Percentiles rank a stretch among this genome's conserved stretches.
phyloP scores from a whole-genome alignment of 2,329 filamentous ascomycete genomes.

The Byssochlamys sp. region DNA sequence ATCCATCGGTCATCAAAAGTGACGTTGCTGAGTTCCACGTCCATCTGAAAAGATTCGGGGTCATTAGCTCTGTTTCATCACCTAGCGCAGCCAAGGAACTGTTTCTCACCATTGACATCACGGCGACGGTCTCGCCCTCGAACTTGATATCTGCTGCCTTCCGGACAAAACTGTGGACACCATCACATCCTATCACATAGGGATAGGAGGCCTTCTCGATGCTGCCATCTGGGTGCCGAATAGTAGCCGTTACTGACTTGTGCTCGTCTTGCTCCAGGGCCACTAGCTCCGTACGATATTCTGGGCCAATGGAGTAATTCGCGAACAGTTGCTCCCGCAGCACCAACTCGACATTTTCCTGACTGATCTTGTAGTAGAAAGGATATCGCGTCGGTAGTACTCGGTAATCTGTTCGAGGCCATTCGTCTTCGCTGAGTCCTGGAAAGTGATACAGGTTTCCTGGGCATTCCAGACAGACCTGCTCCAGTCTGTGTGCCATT shows the following conservation, averaged over 20 bases:
- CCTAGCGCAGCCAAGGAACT: background rate
- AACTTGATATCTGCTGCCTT: conserved; percentile 1
- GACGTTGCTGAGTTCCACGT: background rate
- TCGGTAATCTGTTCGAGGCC: background rate
- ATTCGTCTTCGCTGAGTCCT: background rate
- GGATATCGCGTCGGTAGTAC: background rate
- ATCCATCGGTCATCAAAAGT: conserved; percentile 1
- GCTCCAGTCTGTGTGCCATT: background rate
- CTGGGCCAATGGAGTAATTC: background rate
- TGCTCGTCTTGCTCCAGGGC: background rate
- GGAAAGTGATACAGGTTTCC: background rate
- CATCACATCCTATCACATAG: background rate
- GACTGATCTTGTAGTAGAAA: conserved; percentile 1
- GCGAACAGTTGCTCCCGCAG: background rate
- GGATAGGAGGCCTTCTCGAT: background rate
- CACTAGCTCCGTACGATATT: background rate
- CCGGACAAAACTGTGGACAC: background rate
- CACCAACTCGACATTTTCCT: background rate
- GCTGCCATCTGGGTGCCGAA: background rate
- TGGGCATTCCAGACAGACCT: background rate
- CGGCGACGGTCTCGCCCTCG: background rate
- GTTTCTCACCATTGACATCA: background rate
- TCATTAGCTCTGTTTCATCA: background rate
- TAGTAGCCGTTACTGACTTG: background rate
- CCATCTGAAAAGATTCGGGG: background rate